Percentiles rank a stretch among this genome's conserved stretches.
These are phyloP conservation scores for Stephania cephalantha DNA, from an alignment of 164 flowering plant species.

Conservation along the genomic window DNA sequence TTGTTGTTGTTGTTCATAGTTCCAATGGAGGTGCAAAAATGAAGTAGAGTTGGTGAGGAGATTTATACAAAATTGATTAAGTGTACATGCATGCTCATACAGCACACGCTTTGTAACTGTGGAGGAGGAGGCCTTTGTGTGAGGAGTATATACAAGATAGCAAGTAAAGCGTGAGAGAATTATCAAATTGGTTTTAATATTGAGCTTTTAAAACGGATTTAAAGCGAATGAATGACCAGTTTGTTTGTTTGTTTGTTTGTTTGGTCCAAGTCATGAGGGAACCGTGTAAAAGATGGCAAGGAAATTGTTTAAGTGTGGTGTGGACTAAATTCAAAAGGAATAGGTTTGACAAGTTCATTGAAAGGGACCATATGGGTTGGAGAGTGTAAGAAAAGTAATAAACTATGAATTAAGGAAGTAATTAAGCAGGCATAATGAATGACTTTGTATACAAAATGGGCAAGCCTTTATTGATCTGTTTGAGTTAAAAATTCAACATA, in stretches of 20 bases:
- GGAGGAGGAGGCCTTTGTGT: neutral
- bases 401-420: neutral
- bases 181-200: neutral
- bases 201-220: slow-evolving; percentile 4
- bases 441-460: neutral
- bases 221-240: neutral
- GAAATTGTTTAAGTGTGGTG: neutral
- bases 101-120: slow-evolving; percentile 5
- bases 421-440: neutral
- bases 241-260: neutral
- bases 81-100: neutral
- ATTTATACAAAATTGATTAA: neutral
- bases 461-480: neutral
- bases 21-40: neutral
- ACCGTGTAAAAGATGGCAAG: neutral
- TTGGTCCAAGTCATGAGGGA: neutral
- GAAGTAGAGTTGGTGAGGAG: neutral
- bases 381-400: neutral
- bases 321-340: neutral
- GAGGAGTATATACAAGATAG: neutral
- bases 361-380: neutral
- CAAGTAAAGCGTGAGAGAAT: slow-evolving; percentile 1
- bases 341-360: neutral
- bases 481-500: neutral
- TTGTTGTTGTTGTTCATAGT: slow-evolving; percentile 27